Conservation (phyloP, 2,329 filamentous ascomycete species). For the Metarhizium anisopliae region DNA sequence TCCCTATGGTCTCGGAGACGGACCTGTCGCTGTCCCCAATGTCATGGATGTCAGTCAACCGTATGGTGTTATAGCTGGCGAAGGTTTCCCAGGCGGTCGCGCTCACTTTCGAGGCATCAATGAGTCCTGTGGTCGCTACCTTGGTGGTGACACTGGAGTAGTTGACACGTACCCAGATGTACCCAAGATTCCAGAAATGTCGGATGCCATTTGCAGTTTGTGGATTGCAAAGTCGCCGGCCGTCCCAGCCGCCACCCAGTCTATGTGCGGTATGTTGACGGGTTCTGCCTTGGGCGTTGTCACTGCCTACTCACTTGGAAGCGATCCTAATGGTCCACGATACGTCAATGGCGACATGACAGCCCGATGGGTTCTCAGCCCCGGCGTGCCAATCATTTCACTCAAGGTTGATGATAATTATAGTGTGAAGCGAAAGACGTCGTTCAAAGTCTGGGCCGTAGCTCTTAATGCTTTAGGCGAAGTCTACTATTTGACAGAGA, state of each 20-base stretch:
- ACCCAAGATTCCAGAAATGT: constrained; percentile 61
- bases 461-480: constrained; percentile 92
- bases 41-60: constrained; percentile 84
- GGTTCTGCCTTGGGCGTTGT: constrained; percentile 79
- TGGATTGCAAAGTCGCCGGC: constrained; percentile 82
- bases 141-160: constrained; percentile 52
- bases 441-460: constrained; percentile 77
- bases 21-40: constrained; percentile 71
- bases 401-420: constrained; percentile 80
- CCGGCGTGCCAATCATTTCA: constrained; percentile 82
- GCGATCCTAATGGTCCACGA: constrained; percentile 47
- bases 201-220: constrained; percentile 65
- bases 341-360: constrained; percentile 70
- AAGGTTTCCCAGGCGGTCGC: constrained; percentile 76
- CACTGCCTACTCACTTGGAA: constrained; percentile 69
- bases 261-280: constrained; percentile 71
- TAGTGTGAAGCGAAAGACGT: constrained; percentile 57
- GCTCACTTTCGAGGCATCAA: constrained; percentile 67
- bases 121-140: constrained; percentile 68
- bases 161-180: constrained; percentile 62
- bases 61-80: constrained; percentile 75
- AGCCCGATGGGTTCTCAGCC: constrained; percentile 81
- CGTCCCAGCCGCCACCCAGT: constrained; percentile 63
- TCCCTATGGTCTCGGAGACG: constrained; percentile 70
- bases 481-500: constrained; percentile 71